phyloP scores from a whole-genome alignment of 192 early-diverging fungal genomes.

The Haplosporangium gracile region DNA sequence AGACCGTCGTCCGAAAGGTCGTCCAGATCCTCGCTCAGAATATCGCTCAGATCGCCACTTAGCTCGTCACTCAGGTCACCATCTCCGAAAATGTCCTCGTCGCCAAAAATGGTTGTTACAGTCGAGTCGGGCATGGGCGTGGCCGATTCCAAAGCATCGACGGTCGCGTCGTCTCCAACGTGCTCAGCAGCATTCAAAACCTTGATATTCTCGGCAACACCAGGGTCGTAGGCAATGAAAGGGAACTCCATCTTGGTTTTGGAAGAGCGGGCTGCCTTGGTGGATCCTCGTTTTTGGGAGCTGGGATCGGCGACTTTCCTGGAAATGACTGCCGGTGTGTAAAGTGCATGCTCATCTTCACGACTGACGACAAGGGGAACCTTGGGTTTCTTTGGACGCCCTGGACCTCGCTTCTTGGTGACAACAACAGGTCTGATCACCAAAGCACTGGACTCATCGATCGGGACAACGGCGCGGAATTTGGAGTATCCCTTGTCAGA shows the following conservation, averaged over 20 bases:
- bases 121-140: background rate
- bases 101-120: background rate
- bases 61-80: constrained; percentile 49
- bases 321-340: constrained; percentile 34
- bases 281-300: background rate
- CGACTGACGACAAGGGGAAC: constrained; percentile 41
- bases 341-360: constrained; percentile 45
- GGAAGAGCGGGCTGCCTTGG: background rate
- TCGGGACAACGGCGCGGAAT: background rate
- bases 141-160: background rate
- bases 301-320: background rate
- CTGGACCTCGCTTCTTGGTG: constrained; percentile 37
- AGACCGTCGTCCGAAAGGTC: constrained; percentile 46
- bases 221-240: constrained; percentile 34
- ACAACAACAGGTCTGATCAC: background rate
- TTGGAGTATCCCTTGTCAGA: constrained; percentile 1
- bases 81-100: constrained; percentile 44
- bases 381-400: constrained; percentile 42
- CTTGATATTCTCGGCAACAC: constrained; percentile 40
- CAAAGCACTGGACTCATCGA: background rate
- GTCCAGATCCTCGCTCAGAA: constrained; percentile 46
- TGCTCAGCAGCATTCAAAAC: constrained; percentile 6
- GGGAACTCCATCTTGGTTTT: constrained; percentile 23
- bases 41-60: constrained; percentile 52
- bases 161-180: background rate